Evolutionary conservation across 495 filamentous ascomycete genomes (phyloP).

Genomic region (Jackrogersella minutella): DNA sequence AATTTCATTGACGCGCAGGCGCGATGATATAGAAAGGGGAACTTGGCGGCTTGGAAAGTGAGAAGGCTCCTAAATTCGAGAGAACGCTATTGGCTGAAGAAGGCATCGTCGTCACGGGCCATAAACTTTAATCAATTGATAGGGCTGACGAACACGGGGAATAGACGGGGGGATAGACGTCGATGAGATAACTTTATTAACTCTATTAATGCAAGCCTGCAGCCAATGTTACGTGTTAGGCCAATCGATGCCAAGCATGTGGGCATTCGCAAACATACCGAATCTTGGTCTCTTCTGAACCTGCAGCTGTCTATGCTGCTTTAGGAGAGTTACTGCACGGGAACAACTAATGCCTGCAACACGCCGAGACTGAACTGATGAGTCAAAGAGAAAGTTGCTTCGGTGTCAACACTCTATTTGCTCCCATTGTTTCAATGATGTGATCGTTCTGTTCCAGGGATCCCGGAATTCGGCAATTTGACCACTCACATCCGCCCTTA

Average conservation of each 20-base stretch:
- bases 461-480: slow-evolving; percentile 2
- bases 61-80: slow-evolving; percentile 33
- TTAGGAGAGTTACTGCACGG: slow-evolving; percentile 17
- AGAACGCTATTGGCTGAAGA: slow-evolving; percentile 22
- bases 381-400: slow-evolving; percentile 36
- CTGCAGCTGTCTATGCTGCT: slow-evolving; percentile 17
- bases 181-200: too few relatives aligned
- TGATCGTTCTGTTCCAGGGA: slow-evolving; percentile 24
- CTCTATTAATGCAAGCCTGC: background rate
- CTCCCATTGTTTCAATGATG: slow-evolving; percentile 12
- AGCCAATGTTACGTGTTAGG: slow-evolving; percentile 17
- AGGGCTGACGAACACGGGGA: slow-evolving; percentile 39
- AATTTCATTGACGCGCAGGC: slow-evolving; percentile 36
- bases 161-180: background rate
- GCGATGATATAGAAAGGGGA: background rate
- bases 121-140: slow-evolving; percentile 24
- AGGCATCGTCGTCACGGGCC: slow-evolving; percentile 13
- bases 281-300: slow-evolving; percentile 20
- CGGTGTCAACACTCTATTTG: slow-evolving; percentile 38
- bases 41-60: background rate
- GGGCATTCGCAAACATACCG: slow-evolving; percentile 6
- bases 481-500: slow-evolving; percentile 17
- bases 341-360: slow-evolving; percentile 13
- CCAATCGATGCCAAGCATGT: slow-evolving; percentile 26
- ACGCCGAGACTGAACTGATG: slow-evolving; percentile 28